These are phyloP conservation scores for Chytriomyces hyalinus DNA, from an alignment of 192 early-diverging fungal genomes.

Conservation along the genomic window DNA sequence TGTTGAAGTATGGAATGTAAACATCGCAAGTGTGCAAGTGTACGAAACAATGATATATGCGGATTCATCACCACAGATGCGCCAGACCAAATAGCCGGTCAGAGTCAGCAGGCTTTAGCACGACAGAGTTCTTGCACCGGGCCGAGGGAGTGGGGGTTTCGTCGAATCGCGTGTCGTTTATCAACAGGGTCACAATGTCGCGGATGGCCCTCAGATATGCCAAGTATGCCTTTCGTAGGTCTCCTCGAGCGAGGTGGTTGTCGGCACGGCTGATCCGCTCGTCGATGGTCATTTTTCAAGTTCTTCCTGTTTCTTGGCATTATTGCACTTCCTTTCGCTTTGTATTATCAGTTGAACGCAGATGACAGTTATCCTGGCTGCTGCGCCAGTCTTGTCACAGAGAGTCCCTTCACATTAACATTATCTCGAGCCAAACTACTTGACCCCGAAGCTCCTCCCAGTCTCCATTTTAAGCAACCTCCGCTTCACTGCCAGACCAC, in stretches of 20 bases:
- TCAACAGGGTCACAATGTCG: slow-evolving; percentile 15
- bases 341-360: slow-evolving; percentile 5
- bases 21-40: neutral
- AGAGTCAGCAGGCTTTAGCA: slow-evolving; percentile 11
- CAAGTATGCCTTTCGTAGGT: slow-evolving; percentile 12
- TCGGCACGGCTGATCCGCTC: slow-evolving; percentile 23
- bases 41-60: neutral
- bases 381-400: no score
- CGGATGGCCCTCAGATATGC: slow-evolving; percentile 28
- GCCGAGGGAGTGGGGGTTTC: neutral
- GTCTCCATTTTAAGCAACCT: slow-evolving; percentile 20
- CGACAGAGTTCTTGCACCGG: slow-evolving; percentile 13
- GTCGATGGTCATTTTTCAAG: slow-evolving; percentile 14
- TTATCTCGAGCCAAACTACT: neutral
- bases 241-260: slow-evolving; percentile 20
- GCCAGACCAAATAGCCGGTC: slow-evolving; percentile 37
- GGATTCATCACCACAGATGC: slow-evolving; percentile 33
- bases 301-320: neutral
- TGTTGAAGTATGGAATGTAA: neutral
- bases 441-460: neutral
- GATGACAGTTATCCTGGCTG: no score
- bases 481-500: slow-evolving; percentile 17
- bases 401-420: no score
- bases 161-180: slow-evolving; percentile 14
- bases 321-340: neutral